Base-by-base conservation (phyloP, 2,329 filamentous ascomycete genomes). In the Rutstroemia sydowiana region DNA sequence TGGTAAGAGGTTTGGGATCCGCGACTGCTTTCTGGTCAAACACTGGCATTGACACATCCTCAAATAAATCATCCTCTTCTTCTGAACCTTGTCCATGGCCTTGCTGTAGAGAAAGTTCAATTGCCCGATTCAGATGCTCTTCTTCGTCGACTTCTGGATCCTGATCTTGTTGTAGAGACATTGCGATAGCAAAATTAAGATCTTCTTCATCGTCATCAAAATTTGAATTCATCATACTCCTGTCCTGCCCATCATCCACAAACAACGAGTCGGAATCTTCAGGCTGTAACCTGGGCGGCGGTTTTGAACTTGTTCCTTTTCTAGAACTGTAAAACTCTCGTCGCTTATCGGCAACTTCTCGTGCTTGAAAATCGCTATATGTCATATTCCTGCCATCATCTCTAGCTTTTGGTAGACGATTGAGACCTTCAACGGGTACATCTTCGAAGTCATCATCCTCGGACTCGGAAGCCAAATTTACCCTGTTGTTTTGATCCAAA, bases 71-170 rank as follows among this genome's bases (percentile, higher is more conserved):
- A 6, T 67, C 65, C 0, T 68, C 63, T 5, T 66, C 64, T 8
- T 69, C 66, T 8, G 64, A 61, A 31, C 62, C 58, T 30, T 55
- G 55, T 0, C 68, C 71, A 54, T 82, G 74, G 44, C 84, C 76
- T n/a, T 74, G 84, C 59, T 84, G 78, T 34, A 97, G 70, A 5
- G 92, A 97, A 68, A 97, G 75, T 2, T 87, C 86, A 63, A 97
- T 95, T 11, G 92, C 91, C 55, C 77, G 78, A 54, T 82, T 82
- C 5, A 97, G 73, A 47, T 95, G 88, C 56, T 87, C 83, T 16
- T 91, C 86, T 36, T 87, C 82, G 14, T 77, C 74, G 7, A 73
- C 68, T 36, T 74, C 71, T 14, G 49, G 56, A 37, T 52, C 51
- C 4, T 23, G 26, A n/a, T 48, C 61, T 39, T 59, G 82, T 58